Evolutionary conservation across 306 rosid genomes (phyloP).

Genomic region (Rosa multiflora): DNA sequence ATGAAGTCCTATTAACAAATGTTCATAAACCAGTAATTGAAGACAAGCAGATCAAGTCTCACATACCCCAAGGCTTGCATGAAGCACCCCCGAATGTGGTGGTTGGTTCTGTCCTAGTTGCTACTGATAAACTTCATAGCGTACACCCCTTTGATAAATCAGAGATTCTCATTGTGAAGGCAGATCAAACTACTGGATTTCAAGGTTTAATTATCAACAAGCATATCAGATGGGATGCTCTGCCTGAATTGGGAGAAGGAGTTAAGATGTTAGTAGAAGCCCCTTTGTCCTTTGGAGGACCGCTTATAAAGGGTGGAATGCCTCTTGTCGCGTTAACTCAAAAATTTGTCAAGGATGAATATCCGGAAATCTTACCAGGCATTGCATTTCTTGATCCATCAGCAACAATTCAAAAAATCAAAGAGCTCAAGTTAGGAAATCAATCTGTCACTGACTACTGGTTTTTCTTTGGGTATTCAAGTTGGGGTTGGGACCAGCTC

Average conservation of each 20-base stretch:
- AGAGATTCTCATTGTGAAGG: conserved; percentile 70
- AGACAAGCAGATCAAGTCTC: conserved; percentile 39
- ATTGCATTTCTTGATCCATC: conserved; percentile 64
- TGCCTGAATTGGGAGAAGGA: conserved; percentile 51
- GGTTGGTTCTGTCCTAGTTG: conserved; percentile 62
- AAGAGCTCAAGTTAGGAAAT: conserved; percentile 51
- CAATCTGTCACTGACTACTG: conserved; percentile 49
- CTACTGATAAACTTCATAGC: conserved; percentile 63
- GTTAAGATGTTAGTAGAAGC: conserved; percentile 48
- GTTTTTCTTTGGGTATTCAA: conserved; percentile 91
- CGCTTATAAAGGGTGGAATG: conserved; percentile 53
- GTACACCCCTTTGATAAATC: conserved; percentile 69
- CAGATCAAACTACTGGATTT: conserved; percentile 61
- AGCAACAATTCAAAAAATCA: conserved; percentile 40
- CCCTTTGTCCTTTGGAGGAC: conserved; percentile 78
- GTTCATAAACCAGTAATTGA: conserved; percentile 31
- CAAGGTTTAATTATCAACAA: conserved; percentile 85
- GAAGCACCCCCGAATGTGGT: conserved; percentile 42
- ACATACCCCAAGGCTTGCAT: conserved; percentile 26
- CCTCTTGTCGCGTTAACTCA: conserved; percentile 65
- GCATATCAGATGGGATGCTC: conserved; percentile 58
- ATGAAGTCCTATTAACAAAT: conserved; percentile 42
- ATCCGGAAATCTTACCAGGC: conserved; percentile 71
- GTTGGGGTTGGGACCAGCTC: conserved; percentile 87
- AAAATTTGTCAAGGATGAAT: conserved; percentile 24